phyloP scores from a whole-genome alignment of 176 grass and related monocot species.

The Triticum timopheevii region DNA sequence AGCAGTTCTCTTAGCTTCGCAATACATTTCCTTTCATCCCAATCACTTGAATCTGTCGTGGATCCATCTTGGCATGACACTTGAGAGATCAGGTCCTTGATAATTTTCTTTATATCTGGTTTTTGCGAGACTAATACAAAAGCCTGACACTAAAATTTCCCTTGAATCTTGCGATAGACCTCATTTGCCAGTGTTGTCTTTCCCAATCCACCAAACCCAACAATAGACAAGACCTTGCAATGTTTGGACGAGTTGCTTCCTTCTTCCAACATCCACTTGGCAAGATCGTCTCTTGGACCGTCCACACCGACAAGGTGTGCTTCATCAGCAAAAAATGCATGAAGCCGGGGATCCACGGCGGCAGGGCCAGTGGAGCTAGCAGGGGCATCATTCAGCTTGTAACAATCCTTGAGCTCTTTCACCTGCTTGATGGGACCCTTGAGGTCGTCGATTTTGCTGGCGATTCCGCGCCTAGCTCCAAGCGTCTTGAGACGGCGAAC shows the following conservation, averaged over 20 bases:
- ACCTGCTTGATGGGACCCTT: too few relatives aligned
- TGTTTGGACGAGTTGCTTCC: not conserved
- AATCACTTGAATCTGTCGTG: too few relatives aligned
- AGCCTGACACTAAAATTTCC: not conserved
- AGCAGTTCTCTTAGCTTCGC: not conserved
- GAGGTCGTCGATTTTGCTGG: too few relatives aligned
- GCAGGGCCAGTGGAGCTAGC: not conserved
- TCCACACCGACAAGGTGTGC: not conserved
- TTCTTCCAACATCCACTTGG: not conserved
- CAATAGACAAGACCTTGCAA: not conserved
- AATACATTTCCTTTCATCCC: not conserved
- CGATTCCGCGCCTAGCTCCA: too few relatives aligned
- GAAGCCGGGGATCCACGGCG: not conserved
- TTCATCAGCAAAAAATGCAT: not conserved
- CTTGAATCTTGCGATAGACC: not conserved
- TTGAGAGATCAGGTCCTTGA: not conserved
- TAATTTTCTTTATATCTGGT: not conserved
- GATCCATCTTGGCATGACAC: not conserved
- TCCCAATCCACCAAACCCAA: not conserved
- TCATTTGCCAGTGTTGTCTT: not conserved
- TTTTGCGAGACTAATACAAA: not conserved
- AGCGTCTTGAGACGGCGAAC: too few relatives aligned
- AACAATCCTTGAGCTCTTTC: too few relatives aligned
- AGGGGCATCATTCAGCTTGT: too few relatives aligned
- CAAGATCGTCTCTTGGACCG: not conserved